Conservation (phyloP, 2,329 filamentous ascomycete genomes). For the Diaporthe caulivora region DNA sequence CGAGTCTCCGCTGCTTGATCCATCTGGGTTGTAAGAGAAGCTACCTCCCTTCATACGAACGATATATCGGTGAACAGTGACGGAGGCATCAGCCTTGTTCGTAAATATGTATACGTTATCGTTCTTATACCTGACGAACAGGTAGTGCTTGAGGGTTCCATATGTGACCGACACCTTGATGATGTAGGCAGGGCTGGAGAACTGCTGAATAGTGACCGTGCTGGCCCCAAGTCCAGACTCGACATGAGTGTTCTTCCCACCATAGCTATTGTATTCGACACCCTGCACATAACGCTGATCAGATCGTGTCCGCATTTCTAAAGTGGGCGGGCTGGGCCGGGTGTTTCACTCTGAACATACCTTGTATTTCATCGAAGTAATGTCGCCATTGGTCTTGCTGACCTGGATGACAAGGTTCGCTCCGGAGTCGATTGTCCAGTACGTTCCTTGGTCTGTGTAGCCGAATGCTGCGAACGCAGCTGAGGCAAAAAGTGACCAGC, state of each 20-base stretch:
- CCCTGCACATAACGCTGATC: slow-evolving; percentile 40
- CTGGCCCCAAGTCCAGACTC: slow-evolving; percentile 49
- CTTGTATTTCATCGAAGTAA: slow-evolving; percentile 49
- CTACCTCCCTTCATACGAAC: slow-evolving; percentile 49
- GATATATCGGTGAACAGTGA: slow-evolving; percentile 55
- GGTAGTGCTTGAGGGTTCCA: slow-evolving; percentile 51
- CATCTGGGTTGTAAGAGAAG: slow-evolving; percentile 43
- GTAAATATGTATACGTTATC: slow-evolving; percentile 57
- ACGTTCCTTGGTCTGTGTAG: slow-evolving; percentile 52
- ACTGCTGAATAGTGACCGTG: slow-evolving; percentile 46
- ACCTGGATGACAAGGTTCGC: slow-evolving; percentile 50
- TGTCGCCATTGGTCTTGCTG: slow-evolving; percentile 51
- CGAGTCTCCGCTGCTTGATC: slow-evolving; percentile 6
- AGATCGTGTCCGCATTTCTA: background rate
- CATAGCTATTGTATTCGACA: slow-evolving; percentile 49
- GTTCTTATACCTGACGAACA: slow-evolving; percentile 52
- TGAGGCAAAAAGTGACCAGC: slow-evolving; percentile 46
- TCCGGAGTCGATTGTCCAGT: slow-evolving; percentile 54
- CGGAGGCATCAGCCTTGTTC: slow-evolving; percentile 54
- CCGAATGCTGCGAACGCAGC: slow-evolving; percentile 53
- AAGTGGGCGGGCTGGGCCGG: no score
- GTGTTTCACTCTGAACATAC: background rate
- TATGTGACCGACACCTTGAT: slow-evolving; percentile 52
- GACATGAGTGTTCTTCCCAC: slow-evolving; percentile 49
- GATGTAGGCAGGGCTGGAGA: slow-evolving; percentile 44